Evolutionary conservation across 345 rosid species (phyloP).

Genomic region (Sonneratia caseolaris): DNA sequence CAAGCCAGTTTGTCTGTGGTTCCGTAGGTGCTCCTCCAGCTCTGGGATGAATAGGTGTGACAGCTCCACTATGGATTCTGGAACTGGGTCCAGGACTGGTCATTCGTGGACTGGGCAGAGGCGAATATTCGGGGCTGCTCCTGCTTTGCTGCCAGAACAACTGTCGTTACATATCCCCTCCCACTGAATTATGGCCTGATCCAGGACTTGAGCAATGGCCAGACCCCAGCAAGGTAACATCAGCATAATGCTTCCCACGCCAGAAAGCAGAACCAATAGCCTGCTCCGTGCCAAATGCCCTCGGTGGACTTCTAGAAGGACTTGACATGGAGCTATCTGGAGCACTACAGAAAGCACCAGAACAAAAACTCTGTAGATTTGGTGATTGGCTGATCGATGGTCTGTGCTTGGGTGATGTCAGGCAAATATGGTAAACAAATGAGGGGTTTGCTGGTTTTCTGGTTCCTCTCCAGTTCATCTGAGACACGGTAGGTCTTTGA

Average conservation of each 20-base stretch:
- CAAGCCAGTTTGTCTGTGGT: constrained; percentile 56
- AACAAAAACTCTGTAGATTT: constrained; percentile 55
- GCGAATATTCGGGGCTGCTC: constrained; percentile 95
- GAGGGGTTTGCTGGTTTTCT: constrained; percentile 45
- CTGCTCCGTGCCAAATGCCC: constrained; percentile 62
- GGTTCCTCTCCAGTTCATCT: constrained; percentile 43
- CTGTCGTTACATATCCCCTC: constrained; percentile 83
- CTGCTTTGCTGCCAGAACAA: constrained; percentile 87
- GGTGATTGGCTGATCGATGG: constrained; percentile 46
- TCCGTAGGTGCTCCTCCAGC: constrained; percentile 61
- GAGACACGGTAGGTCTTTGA: constrained; percentile 26
- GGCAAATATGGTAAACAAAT: constrained; percentile 37
- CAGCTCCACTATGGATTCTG: constrained; percentile 97
- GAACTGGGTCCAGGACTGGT: constrained; percentile 97
- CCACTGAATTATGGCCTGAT: constrained; percentile 88
- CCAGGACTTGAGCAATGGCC: constrained; percentile 98
- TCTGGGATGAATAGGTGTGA: constrained; percentile 92
- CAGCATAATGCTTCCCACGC: constrained; percentile 63
- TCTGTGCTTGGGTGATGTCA: constrained; percentile 58
- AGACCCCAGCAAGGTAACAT: constrained; percentile 60
- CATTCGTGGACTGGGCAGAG: constrained; percentile 92
- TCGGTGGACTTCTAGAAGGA: constrained; percentile 94
- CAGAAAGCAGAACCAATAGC: constrained; percentile 53
- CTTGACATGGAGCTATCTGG: constrained; percentile 95
- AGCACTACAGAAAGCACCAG: constrained; percentile 62